Evolutionary conservation across 345 rosid species (phyloP), one percentile per base, ranked within the genome.

Genomic region (Carallia pectinifolia): DNA sequence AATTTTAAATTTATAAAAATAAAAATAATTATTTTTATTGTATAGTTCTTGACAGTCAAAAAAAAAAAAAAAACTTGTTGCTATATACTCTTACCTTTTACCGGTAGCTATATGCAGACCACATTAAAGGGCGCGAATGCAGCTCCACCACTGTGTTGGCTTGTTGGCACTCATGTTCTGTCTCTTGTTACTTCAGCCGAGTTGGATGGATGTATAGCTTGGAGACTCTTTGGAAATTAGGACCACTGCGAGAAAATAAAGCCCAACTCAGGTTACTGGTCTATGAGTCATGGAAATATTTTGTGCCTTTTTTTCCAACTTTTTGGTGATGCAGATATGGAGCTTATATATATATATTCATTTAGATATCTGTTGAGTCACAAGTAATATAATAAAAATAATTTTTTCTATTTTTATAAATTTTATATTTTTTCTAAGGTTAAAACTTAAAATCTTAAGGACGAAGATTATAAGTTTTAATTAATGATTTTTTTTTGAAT

Each of bases 61-160:
- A 23, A 23, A 23, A 23, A 23, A 23, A 23, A 23, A 23, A 23
- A 0, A 0, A 23, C 23, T 44, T 3, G 50, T 33, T 1, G 58
- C 23, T 8, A 12, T 0, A 23, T 0, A 27, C 5, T 10, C 10
- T 55, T 9, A 13, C 34, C 4, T 33, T 33, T 33, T 33, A 33
- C 34, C 4, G 0, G 4, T 33, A 4, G 34, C 2, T 33, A 1
- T 33, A 19, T 33, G 50, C 36, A 58, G 19, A 10, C 15, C 13
- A 27, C 31, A 23, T 38, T 16, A 17, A 1, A n/a, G 5, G 7
- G 70, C 47, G 19, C 52, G 59, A 72, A 59, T 58, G 36, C 52
- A 2, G 59, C 55, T 70, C 71, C 76, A 73, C 60, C 71, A 73
- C 6, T 1, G 40, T 66, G 76, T 73, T 73, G 76, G 71, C 34